A percentile compares a stretch with the other conserved stretches of the same genome.
These are phyloP conservation scores for Lycium barbarum DNA, from an alignment of 257 asterid genomes.

Conservation along the genomic window DNA sequence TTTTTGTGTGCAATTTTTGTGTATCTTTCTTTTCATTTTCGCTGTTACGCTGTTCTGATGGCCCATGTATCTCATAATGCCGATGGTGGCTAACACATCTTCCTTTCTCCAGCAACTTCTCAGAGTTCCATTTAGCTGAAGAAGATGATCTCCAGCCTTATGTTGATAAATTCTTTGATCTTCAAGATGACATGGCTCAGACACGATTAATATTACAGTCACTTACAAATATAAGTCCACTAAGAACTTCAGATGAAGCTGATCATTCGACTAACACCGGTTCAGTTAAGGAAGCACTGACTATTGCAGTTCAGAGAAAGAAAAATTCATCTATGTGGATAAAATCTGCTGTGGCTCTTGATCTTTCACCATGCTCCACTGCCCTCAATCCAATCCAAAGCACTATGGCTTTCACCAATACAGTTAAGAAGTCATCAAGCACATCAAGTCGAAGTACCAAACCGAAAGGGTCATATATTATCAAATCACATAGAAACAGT, in stretches of 20 bases:
- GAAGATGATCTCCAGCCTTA: slow-evolving; percentile 61
- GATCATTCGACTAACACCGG: slow-evolving; percentile 36
- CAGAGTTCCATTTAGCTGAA: slow-evolving; percentile 57
- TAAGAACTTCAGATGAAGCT: slow-evolving; percentile 45
- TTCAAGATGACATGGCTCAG: slow-evolving; percentile 55
- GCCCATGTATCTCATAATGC: slow-evolving; percentile 43
- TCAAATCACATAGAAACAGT: slow-evolving; percentile 39
- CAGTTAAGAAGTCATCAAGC: slow-evolving; percentile 36
- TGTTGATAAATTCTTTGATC: slow-evolving; percentile 63
- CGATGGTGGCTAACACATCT: background rate
- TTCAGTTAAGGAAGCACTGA: slow-evolving; percentile 59
- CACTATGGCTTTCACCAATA: slow-evolving; percentile 33
- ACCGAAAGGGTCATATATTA: slow-evolving; percentile 45
- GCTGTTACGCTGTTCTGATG: background rate
- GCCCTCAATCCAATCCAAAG: slow-evolving; percentile 32
- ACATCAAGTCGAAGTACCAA: slow-evolving; percentile 28
- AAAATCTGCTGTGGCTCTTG: slow-evolving; percentile 69
- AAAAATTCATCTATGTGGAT: slow-evolving; percentile 64
- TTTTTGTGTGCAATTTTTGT: background rate
- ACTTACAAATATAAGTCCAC: slow-evolving; percentile 53
- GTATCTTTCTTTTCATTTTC: slow-evolving; percentile 15
- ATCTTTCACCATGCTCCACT: slow-evolving; percentile 55
- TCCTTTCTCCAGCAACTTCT: slow-evolving; percentile 55
- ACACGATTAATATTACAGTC: slow-evolving; percentile 64
- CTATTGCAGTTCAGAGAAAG: slow-evolving; percentile 61